Evolutionary conservation across 164 flowering plant genomes (phyloP).

Genomic region (Taxillus chinensis): DNA sequence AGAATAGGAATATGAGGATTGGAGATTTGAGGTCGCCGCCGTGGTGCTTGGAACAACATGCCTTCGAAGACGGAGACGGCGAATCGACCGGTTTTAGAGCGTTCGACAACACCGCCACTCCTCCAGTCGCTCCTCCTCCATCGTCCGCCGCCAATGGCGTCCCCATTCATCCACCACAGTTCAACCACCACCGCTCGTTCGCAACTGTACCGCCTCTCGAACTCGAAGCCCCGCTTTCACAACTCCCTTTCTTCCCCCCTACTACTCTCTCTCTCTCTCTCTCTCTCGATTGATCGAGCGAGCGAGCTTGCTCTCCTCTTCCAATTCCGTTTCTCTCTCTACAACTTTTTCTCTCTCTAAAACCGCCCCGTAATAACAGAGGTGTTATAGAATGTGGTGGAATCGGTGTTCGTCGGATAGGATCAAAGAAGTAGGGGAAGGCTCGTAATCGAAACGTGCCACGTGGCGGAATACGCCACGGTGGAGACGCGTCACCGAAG

Average conservation of each 20-base stretch:
- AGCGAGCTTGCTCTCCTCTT: neutral
- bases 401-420: too few species aligned
- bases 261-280: neutral
- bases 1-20: constrained; percentile 45
- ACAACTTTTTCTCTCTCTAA: neutral
- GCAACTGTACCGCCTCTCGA: too few species aligned
- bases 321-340: neutral
- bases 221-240: too few species aligned
- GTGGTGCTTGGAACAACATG: constrained; percentile 1
- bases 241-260: neutral
- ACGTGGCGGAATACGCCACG: too few species aligned
- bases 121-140: constrained; percentile 13
- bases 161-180: neutral
- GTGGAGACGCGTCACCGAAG: too few species aligned
- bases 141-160: constrained; percentile 1
- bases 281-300: neutral
- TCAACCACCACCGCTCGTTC: neutral
- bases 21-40: constrained; percentile 27
- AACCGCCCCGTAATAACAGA: neutral
- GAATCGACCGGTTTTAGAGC: constrained; percentile 8
- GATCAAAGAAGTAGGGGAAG: too few species aligned
- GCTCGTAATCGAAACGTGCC: too few species aligned
- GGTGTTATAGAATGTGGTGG: too few species aligned
- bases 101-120: constrained; percentile 15
- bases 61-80: constrained; percentile 8